A percentile compares a stretch with the other conserved stretches of the same genome.
These are phyloP conservation scores for Fusarium sp. DNA, from an alignment of 2,329 filamentous ascomycete genomes.

Conservation along the genomic window DNA sequence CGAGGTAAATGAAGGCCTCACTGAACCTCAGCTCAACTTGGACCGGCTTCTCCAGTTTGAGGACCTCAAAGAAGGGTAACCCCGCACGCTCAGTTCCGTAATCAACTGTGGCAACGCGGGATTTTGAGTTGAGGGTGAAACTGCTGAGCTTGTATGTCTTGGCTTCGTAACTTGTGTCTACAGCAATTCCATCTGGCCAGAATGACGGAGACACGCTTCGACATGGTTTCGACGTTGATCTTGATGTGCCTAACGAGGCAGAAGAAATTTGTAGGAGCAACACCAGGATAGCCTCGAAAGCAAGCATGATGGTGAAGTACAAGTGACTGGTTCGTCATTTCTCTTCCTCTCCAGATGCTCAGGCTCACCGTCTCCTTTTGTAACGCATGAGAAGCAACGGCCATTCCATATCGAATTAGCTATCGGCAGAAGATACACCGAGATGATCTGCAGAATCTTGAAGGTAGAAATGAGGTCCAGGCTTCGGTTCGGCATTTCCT, in stretches of 20 bases:
- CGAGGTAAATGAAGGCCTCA: background rate
- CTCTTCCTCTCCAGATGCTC: background rate
- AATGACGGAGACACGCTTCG: background rate
- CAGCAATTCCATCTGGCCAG: background rate
- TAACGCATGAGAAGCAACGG: background rate
- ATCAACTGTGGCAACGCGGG: background rate
- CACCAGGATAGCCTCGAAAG: background rate
- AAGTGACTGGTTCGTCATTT: background rate
- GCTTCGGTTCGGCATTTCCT: background rate
- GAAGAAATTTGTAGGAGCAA: background rate
- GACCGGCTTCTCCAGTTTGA: background rate
- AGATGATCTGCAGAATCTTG: background rate
- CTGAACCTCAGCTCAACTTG: background rate
- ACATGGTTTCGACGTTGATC: background rate
- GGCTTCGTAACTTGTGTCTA: conserved; percentile 11
- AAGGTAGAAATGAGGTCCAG: background rate
- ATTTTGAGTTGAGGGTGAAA: background rate
- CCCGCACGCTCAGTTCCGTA: conserved; percentile 2
- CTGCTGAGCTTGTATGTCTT: background rate
- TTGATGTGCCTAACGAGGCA: background rate
- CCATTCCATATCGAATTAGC: background rate
- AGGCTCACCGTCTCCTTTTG: background rate
- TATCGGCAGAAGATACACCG: background rate
- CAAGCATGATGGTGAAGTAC: background rate
- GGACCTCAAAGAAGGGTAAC: background rate